Conservation (phyloP, 768 basidiomycete species). For the Pulveroboletus frians region DNA sequence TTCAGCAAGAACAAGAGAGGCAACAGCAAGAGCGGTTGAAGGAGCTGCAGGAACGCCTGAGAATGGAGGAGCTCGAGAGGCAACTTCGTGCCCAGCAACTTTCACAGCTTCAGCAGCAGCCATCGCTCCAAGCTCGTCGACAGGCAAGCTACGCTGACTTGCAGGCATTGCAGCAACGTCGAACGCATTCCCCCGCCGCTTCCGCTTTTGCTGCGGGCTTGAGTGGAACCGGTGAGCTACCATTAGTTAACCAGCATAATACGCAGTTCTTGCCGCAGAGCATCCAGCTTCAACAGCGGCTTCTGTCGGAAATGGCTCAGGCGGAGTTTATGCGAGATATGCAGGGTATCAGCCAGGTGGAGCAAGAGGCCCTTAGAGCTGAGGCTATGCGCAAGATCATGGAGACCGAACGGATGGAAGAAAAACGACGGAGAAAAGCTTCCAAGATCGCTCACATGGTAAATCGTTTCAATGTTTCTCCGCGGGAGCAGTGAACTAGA, state of each 20-base stretch:
- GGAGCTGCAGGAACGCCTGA: constrained; percentile 60
- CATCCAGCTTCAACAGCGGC: constrained; percentile 68
- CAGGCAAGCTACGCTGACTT: constrained; percentile 44
- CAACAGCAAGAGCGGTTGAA: constrained; percentile 52
- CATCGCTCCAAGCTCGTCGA: constrained; percentile 35
- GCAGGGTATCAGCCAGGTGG: constrained; percentile 52
- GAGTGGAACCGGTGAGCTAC: constrained; percentile 26
- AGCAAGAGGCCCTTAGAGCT: constrained; percentile 65
- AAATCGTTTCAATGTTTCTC: constrained; percentile 14
- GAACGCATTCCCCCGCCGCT: constrained; percentile 44
- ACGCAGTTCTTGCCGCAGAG: constrained; percentile 54
- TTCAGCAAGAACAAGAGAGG: constrained; percentile 65
- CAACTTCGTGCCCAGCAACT: constrained; percentile 52
- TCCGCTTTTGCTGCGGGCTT: constrained; percentile 28
- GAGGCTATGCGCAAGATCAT: constrained; percentile 88
- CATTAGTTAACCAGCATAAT: constrained; percentile 46
- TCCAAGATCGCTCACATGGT: constrained; percentile 90
- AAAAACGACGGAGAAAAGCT: constrained; percentile 73
- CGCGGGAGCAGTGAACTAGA: background rate
- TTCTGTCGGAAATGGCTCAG: constrained; percentile 73
- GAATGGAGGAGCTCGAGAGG: constrained; percentile 61
- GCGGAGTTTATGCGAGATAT: constrained; percentile 62
- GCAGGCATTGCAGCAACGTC: constrained; percentile 45
- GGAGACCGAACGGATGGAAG: constrained; percentile 86
- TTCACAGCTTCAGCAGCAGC: constrained; percentile 42